Evolutionary conservation across 495 filamentous ascomycete species (phyloP).

Genomic region (Diplogelasinospora grovesii): DNA sequence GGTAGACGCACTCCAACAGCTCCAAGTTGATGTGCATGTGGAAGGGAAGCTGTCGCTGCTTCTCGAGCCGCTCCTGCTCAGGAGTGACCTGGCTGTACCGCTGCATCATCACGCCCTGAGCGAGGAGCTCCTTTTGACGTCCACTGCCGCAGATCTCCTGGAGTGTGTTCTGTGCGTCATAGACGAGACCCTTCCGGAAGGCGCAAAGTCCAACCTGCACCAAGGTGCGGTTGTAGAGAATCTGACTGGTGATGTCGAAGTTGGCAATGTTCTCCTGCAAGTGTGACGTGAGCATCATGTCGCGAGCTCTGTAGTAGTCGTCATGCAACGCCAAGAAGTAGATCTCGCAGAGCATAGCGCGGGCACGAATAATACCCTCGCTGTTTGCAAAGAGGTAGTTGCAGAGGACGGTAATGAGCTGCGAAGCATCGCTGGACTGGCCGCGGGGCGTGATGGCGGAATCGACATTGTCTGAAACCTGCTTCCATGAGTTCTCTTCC

Average conservation of each 20-base stretch:
- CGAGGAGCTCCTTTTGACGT: slow-evolving; percentile 93
- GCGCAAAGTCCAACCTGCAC: slow-evolving; percentile 98
- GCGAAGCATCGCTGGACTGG: slow-evolving; percentile 54
- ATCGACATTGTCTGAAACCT: slow-evolving; percentile 62
- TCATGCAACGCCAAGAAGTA: slow-evolving; percentile 97
- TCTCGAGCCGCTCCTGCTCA: slow-evolving; percentile 93
- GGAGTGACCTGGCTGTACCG: slow-evolving; percentile 90
- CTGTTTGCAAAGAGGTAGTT: slow-evolving; percentile 91
- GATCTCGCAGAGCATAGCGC: slow-evolving; percentile 96
- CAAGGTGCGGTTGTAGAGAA: slow-evolving; percentile 96
- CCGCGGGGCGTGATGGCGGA: slow-evolving; percentile 73
- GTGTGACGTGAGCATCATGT: slow-evolving; percentile 99
- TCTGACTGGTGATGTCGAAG: slow-evolving; percentile 95
- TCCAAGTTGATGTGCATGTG: slow-evolving; percentile 99
- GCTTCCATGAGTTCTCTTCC: slow-evolving; percentile 87
- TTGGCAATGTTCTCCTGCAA: slow-evolving; percentile 90
- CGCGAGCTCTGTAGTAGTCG: slow-evolving; percentile 92
- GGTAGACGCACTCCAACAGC: slow-evolving; percentile 94
- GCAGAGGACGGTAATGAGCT: slow-evolving; percentile 81
- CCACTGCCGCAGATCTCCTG: slow-evolving; percentile 97
- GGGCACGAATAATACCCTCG: slow-evolving; percentile 89
- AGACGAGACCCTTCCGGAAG: slow-evolving; percentile 93
- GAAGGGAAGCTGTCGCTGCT: slow-evolving; percentile 94
- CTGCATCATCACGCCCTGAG: slow-evolving; percentile 97
- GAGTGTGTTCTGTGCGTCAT: slow-evolving; percentile 92